A percentile compares a stretch with the other conserved stretches of the same genome.
Conservation (phyloP, 148 eudicot species). For the Fagopyrum esculentum region DNA sequence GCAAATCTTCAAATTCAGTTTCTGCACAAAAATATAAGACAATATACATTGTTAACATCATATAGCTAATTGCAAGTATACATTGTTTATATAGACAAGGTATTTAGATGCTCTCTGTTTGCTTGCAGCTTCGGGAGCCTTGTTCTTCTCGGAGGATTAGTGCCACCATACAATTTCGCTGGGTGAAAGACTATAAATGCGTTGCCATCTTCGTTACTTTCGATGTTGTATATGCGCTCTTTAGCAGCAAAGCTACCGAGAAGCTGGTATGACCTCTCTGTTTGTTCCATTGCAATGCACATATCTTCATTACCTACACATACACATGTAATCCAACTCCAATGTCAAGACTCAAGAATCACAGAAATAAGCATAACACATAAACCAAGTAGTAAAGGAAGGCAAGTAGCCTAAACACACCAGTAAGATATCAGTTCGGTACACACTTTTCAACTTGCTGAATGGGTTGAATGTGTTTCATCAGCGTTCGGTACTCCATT, state of each 20-base stretch:
- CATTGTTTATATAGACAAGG: background rate
- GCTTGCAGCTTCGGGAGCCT: constrained; percentile 58
- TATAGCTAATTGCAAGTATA: background rate
- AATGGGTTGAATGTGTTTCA: too few species aligned
- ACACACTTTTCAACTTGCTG: too few species aligned
- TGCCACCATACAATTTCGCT: constrained; percentile 25
- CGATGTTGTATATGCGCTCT: constrained; percentile 41
- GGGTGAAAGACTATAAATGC: constrained; percentile 45
- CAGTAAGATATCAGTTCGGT: too few species aligned
- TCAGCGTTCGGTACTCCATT: too few species aligned
- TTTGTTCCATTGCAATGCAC: constrained; percentile 69
- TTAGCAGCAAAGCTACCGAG: constrained; percentile 71
- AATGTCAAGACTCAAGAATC: background rate
- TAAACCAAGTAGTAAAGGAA: too few species aligned
- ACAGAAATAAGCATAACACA: too few species aligned
- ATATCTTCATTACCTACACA: constrained; percentile 59
- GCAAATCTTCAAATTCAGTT: too few species aligned
- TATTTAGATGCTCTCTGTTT: constrained; percentile 34
- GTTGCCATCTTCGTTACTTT: constrained; percentile 21
- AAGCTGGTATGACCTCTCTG: constrained; percentile 79
- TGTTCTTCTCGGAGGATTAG: constrained; percentile 31
- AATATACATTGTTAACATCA: background rate
- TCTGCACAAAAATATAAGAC: too few species aligned
- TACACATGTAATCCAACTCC: background rate
- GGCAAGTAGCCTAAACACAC: too few species aligned